Percentiles rank a stretch among this genome's conserved stretches.
These are phyloP conservation scores for Penicillium flavigenum DNA, from an alignment of 495 filamentous ascomycete genomes.

Conservation along the genomic window DNA sequence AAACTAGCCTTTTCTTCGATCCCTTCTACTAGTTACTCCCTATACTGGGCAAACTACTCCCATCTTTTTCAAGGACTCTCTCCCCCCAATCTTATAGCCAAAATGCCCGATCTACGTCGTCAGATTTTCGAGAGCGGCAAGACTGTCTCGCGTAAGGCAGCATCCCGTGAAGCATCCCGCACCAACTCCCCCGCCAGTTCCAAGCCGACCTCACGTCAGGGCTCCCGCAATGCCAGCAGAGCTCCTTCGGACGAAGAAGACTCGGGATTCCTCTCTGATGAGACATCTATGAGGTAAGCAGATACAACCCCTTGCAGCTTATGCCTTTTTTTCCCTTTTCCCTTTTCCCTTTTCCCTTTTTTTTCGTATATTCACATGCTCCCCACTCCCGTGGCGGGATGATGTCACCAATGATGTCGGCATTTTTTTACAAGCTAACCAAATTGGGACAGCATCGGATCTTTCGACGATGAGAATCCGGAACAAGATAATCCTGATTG, in stretches of 20 bases:
- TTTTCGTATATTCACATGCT: conserved; percentile 19
- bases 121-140: conserved; percentile 82
- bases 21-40: conserved; percentile 2
- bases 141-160: conserved; percentile 88
- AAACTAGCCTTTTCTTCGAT: conserved; percentile 1
- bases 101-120: conserved; percentile 64
- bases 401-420: conserved; percentile 32
- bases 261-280: conserved; percentile 60
- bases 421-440: conserved; percentile 20
- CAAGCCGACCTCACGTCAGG: conserved; percentile 60
- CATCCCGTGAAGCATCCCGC: conserved; percentile 65
- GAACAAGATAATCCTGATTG: conserved; percentile 58
- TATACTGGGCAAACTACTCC: not conserved
- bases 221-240: conserved; percentile 55
- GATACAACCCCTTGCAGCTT: conserved; percentile 4
- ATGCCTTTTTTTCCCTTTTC: conserved; percentile 9
- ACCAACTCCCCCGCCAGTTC: conserved; percentile 63
- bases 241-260: conserved; percentile 79
- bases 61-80: not conserved
- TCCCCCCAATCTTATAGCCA: conserved; percentile 17
- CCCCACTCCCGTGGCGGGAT: conserved; percentile 37
- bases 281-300: conserved; percentile 65
- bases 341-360: conserved; percentile 9
- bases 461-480: conserved; percentile 61
- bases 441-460: conserved; percentile 32